Base-by-base conservation (phyloP, 441 rosid genomes). In the Brassica balearica region DNA sequence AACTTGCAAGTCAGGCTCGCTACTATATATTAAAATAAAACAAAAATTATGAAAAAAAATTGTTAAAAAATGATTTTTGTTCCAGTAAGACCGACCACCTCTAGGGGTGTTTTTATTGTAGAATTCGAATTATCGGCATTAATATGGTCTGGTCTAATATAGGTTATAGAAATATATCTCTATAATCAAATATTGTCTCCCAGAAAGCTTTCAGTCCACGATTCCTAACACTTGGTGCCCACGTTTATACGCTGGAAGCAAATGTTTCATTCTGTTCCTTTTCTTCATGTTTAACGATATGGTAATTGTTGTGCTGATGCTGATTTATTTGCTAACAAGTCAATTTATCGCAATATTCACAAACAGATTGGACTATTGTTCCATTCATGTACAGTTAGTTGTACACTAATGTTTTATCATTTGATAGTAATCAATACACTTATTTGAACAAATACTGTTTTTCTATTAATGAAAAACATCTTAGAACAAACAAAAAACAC, bases 1-100 rank as follows among this genome's bases (percentile, higher is more conserved):
- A 36, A 36, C 43, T 41, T n/a, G 56, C 56, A 53, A 25, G 62
- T 71, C 36, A 41, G 62, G 6, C 61, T 41, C 61, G 62, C 72
- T 48, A 43, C 8, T 59, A 14, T 46, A 19, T 20, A 53, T 15
- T 9, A 41, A 41, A 10, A 9, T 1, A 38, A 2, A 38, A 41
- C 10, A 4, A 12, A 46, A 46, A 3, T 23, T 23, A 23, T 23
- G 27, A 23, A 23, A 46, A 46, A 43, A 46, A 46, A 46, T 36
- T 12, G 55, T 11, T 43, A 6, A 34, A 34, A 34, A 34, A 34
- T 6, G 34, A 29, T 34, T 34, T 34, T 34, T 34, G 8, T 34
- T 34, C 38, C 34, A 4, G 34, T 25, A 29, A 29, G 27, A 25
- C 27, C 27, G 34, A 29, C 38, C 38, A 34, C 38, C 38, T 34